Evolutionary conservation across 371 early-diverging fungal species (phyloP).

Genomic region (Rhizopus arrhizus): DNA sequence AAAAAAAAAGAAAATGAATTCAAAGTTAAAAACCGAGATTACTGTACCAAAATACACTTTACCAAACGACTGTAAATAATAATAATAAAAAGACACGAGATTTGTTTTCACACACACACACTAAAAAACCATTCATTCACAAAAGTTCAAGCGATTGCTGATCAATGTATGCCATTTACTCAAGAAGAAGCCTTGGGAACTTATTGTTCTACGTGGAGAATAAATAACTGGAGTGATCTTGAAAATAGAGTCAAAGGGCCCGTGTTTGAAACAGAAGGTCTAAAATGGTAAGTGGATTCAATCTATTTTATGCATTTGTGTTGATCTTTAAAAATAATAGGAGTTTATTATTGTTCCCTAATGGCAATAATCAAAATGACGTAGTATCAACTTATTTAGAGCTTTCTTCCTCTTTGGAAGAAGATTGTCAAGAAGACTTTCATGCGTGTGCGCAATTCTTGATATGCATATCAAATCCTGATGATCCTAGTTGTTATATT

Average conservation of each 20-base stretch:
- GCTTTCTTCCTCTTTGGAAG: conserved; percentile 68
- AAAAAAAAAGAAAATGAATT: neutral
- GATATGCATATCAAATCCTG: conserved; percentile 72
- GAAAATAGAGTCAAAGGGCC: conserved; percentile 55
- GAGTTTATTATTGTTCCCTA: conserved; percentile 86
- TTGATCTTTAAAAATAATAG: conserved; percentile 37
- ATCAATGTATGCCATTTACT: conserved; percentile 1
- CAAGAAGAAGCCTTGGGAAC: conserved; percentile 6
- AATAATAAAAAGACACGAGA: neutral
- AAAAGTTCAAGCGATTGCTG: conserved; percentile 8
- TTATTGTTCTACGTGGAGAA: conserved; percentile 39
- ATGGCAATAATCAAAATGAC: conserved; percentile 73
- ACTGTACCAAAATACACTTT: neutral
- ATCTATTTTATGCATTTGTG: neutral
- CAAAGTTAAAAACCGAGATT: neutral
- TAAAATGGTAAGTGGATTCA: conserved; percentile 46
- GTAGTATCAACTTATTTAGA: conserved; percentile 78
- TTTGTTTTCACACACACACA: neutral
- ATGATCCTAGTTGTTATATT: conserved; percentile 60
- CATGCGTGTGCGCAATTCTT: conserved; percentile 82
- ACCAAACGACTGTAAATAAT: neutral
- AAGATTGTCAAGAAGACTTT: conserved; percentile 63
- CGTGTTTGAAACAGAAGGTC: conserved; percentile 55
- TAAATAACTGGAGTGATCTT: conserved; percentile 45
- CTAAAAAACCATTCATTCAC: neutral